These are phyloP conservation scores for Xylaria castorea DNA, from an alignment of 495 filamentous ascomycete genomes.

Conservation along the genomic window DNA sequence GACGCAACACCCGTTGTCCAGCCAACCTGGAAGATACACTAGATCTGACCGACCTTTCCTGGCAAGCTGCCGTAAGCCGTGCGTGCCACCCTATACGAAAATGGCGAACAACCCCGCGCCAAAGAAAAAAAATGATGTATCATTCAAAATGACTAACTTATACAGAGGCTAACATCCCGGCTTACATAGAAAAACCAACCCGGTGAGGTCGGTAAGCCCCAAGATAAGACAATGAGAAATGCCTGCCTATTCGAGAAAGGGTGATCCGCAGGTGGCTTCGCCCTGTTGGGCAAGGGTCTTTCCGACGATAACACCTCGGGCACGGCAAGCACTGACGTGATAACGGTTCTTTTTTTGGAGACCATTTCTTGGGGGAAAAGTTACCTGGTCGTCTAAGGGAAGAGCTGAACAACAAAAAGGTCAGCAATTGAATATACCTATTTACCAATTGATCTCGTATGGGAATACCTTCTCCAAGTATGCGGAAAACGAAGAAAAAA, in stretches of 20 bases:
- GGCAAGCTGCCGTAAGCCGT: not conserved
- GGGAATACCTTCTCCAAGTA: not conserved
- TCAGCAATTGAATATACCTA: not conserved
- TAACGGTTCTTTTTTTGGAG: not conserved
- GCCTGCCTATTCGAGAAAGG: slow-evolving; percentile 26
- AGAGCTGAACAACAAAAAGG: not conserved
- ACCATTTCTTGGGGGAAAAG: not conserved
- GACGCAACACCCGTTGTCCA: slow-evolving; percentile 7
- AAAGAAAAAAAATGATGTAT: not conserved
- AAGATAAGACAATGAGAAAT: slow-evolving; percentile 21
- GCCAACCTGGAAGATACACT: not conserved
- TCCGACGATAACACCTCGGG: slow-evolving; percentile 4
- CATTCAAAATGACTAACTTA: not conserved
- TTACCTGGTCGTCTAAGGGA: too few relatives aligned
- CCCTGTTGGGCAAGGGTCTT: slow-evolving; percentile 2
- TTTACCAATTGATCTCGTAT: not conserved
- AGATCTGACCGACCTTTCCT: not conserved
- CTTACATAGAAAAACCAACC: not conserved
- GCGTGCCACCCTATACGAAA: not conserved
- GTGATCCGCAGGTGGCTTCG: slow-evolving; percentile 17
- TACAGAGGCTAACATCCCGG: not conserved
- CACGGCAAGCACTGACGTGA: not conserved
- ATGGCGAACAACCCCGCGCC: not conserved
- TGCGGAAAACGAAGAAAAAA: not conserved
- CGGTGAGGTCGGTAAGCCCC: not conserved